Evolutionary conservation across 176 grass and related monocot species (phyloP), one percentile per base, ranked within the genome.

Genomic region (Oryza punctata): DNA sequence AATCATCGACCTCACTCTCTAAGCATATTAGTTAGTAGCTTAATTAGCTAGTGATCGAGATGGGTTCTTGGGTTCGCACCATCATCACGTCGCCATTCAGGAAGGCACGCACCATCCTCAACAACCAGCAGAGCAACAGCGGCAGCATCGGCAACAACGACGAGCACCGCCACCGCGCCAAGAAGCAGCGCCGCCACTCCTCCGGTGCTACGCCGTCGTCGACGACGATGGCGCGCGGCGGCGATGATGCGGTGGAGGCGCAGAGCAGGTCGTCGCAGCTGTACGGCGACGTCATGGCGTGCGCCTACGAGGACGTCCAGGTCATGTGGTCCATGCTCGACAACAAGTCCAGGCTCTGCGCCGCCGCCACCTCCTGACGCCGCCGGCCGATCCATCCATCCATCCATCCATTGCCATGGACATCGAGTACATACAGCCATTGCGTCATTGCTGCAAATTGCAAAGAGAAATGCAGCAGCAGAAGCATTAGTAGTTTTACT

Each of bases 241-340:
- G 52, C 52, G 15, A 72, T 54, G 81, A 86, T 25, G 46, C 2
- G 79, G 64, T 0, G 18, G 52, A 12, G 73, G 81, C 5, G 32
- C 0, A 65, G 43, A 73, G 16, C 57, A 26, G 54, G 47, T 27
- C 85, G 33, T 78, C 82, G 90, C 85, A 93, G 87, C 91, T 93
- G 24, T 87, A 93, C 73, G 87, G 91, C 72, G 91, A 93, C 77
- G 91, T 93, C 25, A 90, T 87, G 87, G 91, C 91, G 30, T 93
- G 91, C 76, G 26, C 91, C 10, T 93, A 93, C 66, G 87, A 90
- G 87, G 91, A 93, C 70, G 91, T 93, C 14, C 87, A 87, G 76
- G 81, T 93, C 47, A 90, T 93, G 91, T 93, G 91, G 91, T 82
- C 84, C 60, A 93, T 93, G 81, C 91, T 93, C 59, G 91, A 90